Conservation (phyloP, 2,329 filamentous ascomycete genomes). For the Curvularia spicifera region DNA sequence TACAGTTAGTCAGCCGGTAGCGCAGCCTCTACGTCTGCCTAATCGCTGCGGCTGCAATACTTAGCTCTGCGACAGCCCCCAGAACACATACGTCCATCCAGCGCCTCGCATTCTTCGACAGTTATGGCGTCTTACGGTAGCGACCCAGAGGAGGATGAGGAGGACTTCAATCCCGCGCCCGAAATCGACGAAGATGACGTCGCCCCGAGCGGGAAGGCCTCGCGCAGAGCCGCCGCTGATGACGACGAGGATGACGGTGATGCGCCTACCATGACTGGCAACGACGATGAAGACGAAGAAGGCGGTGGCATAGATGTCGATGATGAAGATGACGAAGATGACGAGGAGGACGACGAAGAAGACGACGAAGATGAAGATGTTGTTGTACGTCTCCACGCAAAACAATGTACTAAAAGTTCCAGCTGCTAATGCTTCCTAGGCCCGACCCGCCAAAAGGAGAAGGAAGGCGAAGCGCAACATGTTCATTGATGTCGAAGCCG, state of each 20-base stretch:
- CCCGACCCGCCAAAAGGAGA: conserved; percentile 78
- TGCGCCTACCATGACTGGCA: conserved; percentile 42
- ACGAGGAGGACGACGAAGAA: conserved; percentile 61
- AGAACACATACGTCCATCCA: conserved; percentile 14
- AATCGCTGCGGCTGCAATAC: conserved; percentile 4
- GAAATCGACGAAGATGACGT: conserved; percentile 68
- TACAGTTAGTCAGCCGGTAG: not conserved
- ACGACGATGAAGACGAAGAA: conserved; percentile 58
- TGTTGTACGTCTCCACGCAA: conserved; percentile 28
- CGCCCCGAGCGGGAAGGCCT: conserved; percentile 25
- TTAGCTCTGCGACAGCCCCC: conserved; percentile 19
- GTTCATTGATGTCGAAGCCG: conserved; percentile 97
- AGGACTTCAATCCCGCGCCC: conserved; percentile 87
- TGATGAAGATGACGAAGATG: conserved; percentile 64
- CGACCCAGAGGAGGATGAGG: conserved; percentile 64
- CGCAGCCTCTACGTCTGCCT: conserved; percentile 2
- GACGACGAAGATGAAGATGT: conserved; percentile 68
- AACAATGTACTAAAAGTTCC: conserved; percentile 2
- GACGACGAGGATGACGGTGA: conserved; percentile 49
- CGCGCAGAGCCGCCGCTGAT: conserved; percentile 43
- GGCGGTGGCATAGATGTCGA: conserved; percentile 60
- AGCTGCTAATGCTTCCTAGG: conserved; percentile 52
- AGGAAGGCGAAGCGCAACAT: conserved; percentile 76
- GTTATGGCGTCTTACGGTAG: conserved; percentile 42
- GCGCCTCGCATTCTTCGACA: conserved; percentile 8